Percentiles rank a stretch among this genome's conserved stretches.
Evolutionary conservation across 140 eudicot species (phyloP).

Genomic region (Senecio squalidus): DNA sequence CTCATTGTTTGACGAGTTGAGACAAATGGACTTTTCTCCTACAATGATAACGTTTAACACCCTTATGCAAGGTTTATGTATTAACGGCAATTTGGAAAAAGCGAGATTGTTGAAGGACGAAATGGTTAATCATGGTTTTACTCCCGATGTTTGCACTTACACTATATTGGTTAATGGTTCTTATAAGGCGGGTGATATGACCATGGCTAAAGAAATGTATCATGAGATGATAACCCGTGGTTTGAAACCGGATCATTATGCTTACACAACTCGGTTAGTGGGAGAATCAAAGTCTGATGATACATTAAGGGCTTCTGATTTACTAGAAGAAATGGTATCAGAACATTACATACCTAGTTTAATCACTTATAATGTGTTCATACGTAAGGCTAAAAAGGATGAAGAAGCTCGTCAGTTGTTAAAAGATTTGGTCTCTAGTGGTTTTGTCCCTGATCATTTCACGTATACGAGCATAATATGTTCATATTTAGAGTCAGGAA

Average conservation of each 20-base stretch:
- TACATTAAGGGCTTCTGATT: constrained; percentile 10
- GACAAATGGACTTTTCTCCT: constrained; percentile 35
- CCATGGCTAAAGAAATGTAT: constrained; percentile 42
- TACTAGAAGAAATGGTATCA: constrained; percentile 52
- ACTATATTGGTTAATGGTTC: constrained; percentile 56
- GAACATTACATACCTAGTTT: constrained; percentile 39
- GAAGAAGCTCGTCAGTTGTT: constrained; percentile 42
- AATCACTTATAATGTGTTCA: constrained; percentile 54
- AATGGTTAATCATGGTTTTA: constrained; percentile 41
- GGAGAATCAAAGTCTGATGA: constrained; percentile 50
- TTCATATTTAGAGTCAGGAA: constrained; percentile 41
- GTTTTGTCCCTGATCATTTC: constrained; percentile 54
- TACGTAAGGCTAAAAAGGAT: constrained; percentile 46
- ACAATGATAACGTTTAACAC: constrained; percentile 57
- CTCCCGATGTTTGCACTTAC: constrained; percentile 61
- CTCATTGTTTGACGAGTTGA: constrained; percentile 42
- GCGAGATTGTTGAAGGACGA: constrained; percentile 48
- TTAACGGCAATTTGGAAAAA: constrained; percentile 35
- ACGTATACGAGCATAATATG: constrained; percentile 65
- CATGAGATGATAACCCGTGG: constrained; percentile 57
- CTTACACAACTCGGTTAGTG: constrained; percentile 41
- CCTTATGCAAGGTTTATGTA: constrained; percentile 50
- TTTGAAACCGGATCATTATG: constrained; percentile 57
- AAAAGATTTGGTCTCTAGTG: constrained; percentile 39
- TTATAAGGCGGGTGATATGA: constrained; percentile 41